A percentile compares a stretch with the other conserved stretches of the same genome.
phyloP scores from a whole-genome alignment of 495 filamentous ascomycete genomes.

The Penicillium samsonianum region DNA sequence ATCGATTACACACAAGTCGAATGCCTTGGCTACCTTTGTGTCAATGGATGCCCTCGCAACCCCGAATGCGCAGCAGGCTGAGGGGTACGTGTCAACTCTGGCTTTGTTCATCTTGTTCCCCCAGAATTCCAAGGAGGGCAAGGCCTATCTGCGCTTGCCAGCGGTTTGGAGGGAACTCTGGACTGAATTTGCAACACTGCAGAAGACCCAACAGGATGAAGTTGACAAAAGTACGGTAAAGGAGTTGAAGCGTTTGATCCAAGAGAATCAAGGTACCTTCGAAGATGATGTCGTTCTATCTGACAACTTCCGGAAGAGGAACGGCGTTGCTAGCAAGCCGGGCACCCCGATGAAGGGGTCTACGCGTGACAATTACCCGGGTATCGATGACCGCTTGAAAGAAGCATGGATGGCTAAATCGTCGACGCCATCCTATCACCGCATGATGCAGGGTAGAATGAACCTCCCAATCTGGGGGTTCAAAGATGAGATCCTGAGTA shows the following conservation, averaged over 20 bases:
- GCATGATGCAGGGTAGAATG: constrained; percentile 58
- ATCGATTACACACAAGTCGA: constrained; percentile 44
- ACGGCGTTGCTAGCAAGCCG: constrained; percentile 53
- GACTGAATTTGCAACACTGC: constrained; percentile 70
- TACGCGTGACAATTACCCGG: constrained; percentile 42
- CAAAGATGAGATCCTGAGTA: constrained; percentile 68
- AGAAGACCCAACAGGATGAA: constrained; percentile 67
- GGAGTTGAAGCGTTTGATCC: constrained; percentile 46
- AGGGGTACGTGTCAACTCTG: constrained; percentile 79
- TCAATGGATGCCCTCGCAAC: constrained; percentile 78
- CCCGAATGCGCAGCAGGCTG: constrained; percentile 75
- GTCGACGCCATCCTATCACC: constrained; percentile 54
- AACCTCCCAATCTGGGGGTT: constrained; percentile 89
- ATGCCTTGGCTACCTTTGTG: constrained; percentile 51
- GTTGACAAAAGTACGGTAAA: constrained; percentile 64
- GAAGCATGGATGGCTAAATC: constrained; percentile 71
- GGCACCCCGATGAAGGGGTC: constrained; percentile 39
- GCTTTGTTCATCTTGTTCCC: constrained; percentile 80
- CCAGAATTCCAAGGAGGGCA: constrained; percentile 78
- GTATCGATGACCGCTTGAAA: constrained; percentile 52
- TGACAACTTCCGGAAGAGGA: constrained; percentile 63
- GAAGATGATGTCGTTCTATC: constrained; percentile 76
- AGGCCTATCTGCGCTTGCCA: constrained; percentile 75
- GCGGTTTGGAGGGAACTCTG: constrained; percentile 82
- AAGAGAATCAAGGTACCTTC: constrained; percentile 45